Evolutionary conservation across 2,329 filamentous ascomycete genomes (phyloP).

Genomic region (Verticillium albo-atrum): DNA sequence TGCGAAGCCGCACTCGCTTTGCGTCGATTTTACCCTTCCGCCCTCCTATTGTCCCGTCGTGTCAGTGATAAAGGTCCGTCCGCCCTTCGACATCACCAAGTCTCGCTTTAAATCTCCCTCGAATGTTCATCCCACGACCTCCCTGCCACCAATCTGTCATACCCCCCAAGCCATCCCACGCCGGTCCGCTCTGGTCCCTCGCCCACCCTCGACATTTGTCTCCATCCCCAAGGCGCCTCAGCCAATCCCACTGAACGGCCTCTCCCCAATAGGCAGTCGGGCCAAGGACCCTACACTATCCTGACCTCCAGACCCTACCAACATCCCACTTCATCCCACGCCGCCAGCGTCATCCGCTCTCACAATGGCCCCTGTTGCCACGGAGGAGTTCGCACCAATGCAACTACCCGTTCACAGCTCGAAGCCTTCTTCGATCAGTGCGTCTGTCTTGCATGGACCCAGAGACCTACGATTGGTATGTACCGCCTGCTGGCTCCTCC

Average conservation of each 20-base stretch:
- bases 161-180: conserved; percentile 6
- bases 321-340: conserved; percentile 31
- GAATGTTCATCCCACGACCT: conserved; percentile 16
- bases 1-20: neutral
- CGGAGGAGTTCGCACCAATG: conserved; percentile 36
- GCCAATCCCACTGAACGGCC: neutral
- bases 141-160: conserved; percentile 5
- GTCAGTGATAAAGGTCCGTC: conserved; percentile 5
- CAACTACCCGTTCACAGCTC: conserved; percentile 34
- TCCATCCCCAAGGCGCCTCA: neutral
- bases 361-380: conserved; percentile 47
- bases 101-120: conserved; percentile 1
- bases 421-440: conserved; percentile 41
- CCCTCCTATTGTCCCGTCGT: neutral
- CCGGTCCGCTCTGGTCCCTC: conserved; percentile 6
- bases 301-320: conserved; percentile 8
- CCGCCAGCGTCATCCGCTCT: conserved; percentile 17
- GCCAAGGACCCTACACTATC: conserved; percentile 8
- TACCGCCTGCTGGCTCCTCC: conserved; percentile 5
- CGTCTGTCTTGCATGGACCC: conserved; percentile 54
- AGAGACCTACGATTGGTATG: conserved; percentile 54
- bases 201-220: conserved; percentile 1
- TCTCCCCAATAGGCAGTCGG: conserved; percentile 13
- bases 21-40: neutral
- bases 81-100: neutral